A percentile compares a stretch with the other conserved stretches of the same genome.
phyloP scores from a whole-genome alignment of 106 monocot species.

The Acanthochlamys bracteata region DNA sequence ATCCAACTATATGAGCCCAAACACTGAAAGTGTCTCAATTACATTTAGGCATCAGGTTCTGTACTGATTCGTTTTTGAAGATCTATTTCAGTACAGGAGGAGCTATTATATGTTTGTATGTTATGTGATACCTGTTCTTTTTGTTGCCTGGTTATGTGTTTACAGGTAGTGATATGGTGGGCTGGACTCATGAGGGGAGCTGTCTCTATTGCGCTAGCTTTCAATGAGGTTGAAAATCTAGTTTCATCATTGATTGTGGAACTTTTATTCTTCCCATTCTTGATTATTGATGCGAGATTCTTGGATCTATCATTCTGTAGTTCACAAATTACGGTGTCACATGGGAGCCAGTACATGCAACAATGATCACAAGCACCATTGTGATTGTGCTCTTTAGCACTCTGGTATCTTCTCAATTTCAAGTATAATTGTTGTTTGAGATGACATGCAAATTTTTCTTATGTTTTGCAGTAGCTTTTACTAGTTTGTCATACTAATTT shows the following conservation, averaged over 20 bases:
- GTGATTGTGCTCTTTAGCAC: constrained; percentile 85
- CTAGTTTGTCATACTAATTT: too few relatives aligned
- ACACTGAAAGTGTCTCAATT: constrained; percentile 74
- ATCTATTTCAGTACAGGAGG: too few relatives aligned
- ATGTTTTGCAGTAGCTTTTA: too few relatives aligned
- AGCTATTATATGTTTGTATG: too few relatives aligned
- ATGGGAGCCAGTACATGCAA: constrained; percentile 64
- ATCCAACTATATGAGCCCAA: constrained; percentile 52
- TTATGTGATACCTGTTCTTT: too few relatives aligned
- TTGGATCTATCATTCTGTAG: constrained; percentile 15
- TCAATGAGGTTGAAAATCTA: constrained; percentile 67
- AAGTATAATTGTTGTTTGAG: background rate
- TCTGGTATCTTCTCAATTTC: constrained; percentile 29
- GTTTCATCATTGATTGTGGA: too few relatives aligned
- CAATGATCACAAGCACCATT: constrained; percentile 82
- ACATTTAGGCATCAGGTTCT: constrained; percentile 66
- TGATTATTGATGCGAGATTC: too few relatives aligned
- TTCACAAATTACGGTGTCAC: constrained; percentile 72
- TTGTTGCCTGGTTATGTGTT: background rate
- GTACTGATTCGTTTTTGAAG: too few relatives aligned
- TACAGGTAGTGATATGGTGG: constrained; percentile 96
- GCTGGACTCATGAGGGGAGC: constrained; percentile 99
- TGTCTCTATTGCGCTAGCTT: constrained; percentile 98
- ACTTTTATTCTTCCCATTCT: too few relatives aligned
- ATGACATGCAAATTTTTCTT: background rate